Evolutionary conservation across 1,284 basidiomycete genomes (phyloP), one percentile per base, ranked within the genome.

Genomic region (Agroathelia rolfsii): DNA sequence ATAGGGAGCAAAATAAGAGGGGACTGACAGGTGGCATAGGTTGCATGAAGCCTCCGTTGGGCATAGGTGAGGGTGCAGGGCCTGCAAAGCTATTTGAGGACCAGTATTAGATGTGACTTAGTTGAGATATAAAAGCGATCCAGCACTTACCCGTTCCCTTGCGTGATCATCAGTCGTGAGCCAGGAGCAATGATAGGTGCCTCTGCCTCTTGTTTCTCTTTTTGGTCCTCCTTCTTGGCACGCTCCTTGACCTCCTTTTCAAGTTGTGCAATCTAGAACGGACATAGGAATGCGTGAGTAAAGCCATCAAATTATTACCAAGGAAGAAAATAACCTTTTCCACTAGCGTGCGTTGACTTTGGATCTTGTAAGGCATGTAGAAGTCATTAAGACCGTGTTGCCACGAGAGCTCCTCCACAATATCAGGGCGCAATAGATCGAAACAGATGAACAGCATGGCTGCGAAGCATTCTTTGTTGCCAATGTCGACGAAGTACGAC

Each of bases 381-480:
- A 94, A 96, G 60, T 98, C 95, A 51, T 86, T 86, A 31, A 98
- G 67, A 10, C 81, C 93, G 46, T 95, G 82, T 52, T 88, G 80
- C 95, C 95, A 98, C 42, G 85, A 87, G 24, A 95, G 62, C 59
- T 97, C 94, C 58, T 93, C 86, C 20, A 96, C 88, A 37, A 93
- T 63, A 55, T 98, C 95, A 1, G 89, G 73, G 24, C 87, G 76
- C 34, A 98, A 62, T 9, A 96, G 67, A 57, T 98, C 93, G 62
- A 93, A 98, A 63, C 88, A 94, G 24, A 86, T 73, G 49, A 78
- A 96, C 23, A 96, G 72, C 47, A 85, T 69, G 1, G 89, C 90
- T 0, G 90, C 82, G 57, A 95, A 97, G 58, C 89, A 94, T 57
- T 98, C 95, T 63, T 92, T 94, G 71, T 94, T 95, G 24, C 95